Evolutionary conservation across 2,329 filamentous ascomycete species (phyloP).

Genomic region (Fusarium tanahbumbuense): DNA sequence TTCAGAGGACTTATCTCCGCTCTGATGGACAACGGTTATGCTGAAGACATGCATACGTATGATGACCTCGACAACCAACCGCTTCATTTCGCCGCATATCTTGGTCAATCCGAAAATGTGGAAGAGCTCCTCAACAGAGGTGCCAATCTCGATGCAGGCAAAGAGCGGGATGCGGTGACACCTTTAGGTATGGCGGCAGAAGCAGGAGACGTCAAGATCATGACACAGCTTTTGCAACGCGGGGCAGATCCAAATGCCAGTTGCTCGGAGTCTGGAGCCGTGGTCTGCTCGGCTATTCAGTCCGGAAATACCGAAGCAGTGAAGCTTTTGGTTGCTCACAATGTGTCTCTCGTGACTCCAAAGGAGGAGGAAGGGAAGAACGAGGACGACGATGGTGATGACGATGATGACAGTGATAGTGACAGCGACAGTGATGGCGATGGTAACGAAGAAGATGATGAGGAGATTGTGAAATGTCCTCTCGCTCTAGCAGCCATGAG

Average conservation of each 20-base stretch:
- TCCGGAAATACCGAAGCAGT: slow-evolving; percentile 57
- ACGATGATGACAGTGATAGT: neutral
- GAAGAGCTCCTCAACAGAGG: slow-evolving; percentile 32
- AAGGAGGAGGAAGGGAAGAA: neutral
- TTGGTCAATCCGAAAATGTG: slow-evolving; percentile 14
- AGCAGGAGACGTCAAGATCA: slow-evolving; percentile 54
- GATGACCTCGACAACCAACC: slow-evolving; percentile 41
- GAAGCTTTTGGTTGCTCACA: slow-evolving; percentile 53
- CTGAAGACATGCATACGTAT: slow-evolving; percentile 49
- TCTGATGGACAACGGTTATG: slow-evolving; percentile 53
- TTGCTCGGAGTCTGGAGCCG: slow-evolving; percentile 43
- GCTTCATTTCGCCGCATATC: slow-evolving; percentile 31
- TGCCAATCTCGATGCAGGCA: slow-evolving; percentile 44
- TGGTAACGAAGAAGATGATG: slow-evolving; percentile 4
- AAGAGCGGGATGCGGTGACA: slow-evolving; percentile 49
- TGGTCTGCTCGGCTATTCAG: slow-evolving; percentile 56
- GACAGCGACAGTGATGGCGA: neutral
- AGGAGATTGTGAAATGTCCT: slow-evolving; percentile 46
- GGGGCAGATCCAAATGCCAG: slow-evolving; percentile 53
- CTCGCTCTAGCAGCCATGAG: slow-evolving; percentile 54
- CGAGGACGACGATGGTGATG: neutral
- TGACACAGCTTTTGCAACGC: slow-evolving; percentile 54
- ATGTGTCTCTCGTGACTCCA: slow-evolving; percentile 50
- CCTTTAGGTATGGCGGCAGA: slow-evolving; percentile 55
- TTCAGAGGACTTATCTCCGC: slow-evolving; percentile 54